Evolutionary conservation across 2,329 filamentous ascomycete genomes (phyloP), one percentile per base, ranked within the genome.

Genomic region (Penicillium sp.): DNA sequence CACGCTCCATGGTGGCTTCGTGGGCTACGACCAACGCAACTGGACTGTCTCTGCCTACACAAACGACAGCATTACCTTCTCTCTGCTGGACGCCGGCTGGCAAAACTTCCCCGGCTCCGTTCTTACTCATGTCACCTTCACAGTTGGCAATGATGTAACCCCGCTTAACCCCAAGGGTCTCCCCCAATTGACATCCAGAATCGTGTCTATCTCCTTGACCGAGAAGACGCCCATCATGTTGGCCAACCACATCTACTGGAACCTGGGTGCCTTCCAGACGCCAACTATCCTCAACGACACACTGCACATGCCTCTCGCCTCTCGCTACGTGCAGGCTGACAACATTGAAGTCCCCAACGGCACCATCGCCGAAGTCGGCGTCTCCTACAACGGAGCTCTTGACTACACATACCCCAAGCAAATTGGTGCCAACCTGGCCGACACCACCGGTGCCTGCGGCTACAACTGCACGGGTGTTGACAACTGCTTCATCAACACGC

Each of bases 401-500:
- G 73, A 79, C 76, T 96, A 91, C 87, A 89, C 85, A 50, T 73
- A 81, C 24, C 88, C 90, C 9, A 96, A 95, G 78, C 82, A 90
- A 64, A 78, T 97, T 49, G 91, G 91, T 26, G 78, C 84, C 35
- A 86, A 89, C 63, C 80, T 90, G 52, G 74, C 78, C 21, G 79
- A 84, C 51, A 76, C 92, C 2, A 62, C 80, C 8, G 85, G 84
- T 43, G 90, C 93, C 74, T 97, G 93, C 69, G 92, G 91, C 16
- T 81, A 79, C 61, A 84, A 84, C 71, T 97, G 93, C 78, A 88
- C 83, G 0, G 93, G 93, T 26, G 96, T 96, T 71, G 91, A 93
- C 80, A 79, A 77, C 58, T 77, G 76, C 60, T 81, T 75, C 65
- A 68, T 80, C 49, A 63, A 79, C 35, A 77, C 80, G 60, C 72